These are phyloP conservation scores for Mallotus nudiflorus DNA, from an alignment of 345 rosid species.

Conservation along the genomic window DNA sequence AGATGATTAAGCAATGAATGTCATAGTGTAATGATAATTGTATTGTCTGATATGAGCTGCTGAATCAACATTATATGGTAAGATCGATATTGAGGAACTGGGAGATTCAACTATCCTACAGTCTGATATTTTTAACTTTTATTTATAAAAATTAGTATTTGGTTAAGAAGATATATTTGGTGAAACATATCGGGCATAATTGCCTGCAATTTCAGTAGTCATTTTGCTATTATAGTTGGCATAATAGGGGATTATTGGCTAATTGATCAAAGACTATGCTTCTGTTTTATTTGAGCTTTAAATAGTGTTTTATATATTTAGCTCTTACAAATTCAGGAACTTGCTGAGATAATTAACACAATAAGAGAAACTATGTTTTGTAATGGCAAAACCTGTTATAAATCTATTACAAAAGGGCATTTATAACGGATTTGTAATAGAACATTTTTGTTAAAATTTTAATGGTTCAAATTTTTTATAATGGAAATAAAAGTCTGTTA, in stretches of 20 bases:
- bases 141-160: neutral
- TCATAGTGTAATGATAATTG: neutral
- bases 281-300: neutral
- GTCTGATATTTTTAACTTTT: too few species aligned
- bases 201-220: neutral
- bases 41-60: neutral
- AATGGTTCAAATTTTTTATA: too few species aligned
- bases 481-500: too few species aligned
- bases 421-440: too few species aligned
- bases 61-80: neutral
- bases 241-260: neutral
- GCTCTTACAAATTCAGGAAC: slow-evolving; percentile 67
- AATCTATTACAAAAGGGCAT: too few species aligned
- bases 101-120: neutral
- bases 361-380: too few species aligned
- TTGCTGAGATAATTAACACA: slow-evolving; percentile 90
- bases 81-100: neutral
- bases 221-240: neutral
- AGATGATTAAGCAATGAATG: slow-evolving; percentile 5
- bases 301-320: too few species aligned
- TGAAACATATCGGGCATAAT: too few species aligned
- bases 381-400: too few species aligned
- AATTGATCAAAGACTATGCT: too few species aligned
- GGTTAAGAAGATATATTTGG: neutral
- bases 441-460: too few species aligned